Evolutionary conservation across 202 grass and related monocot species (phyloP), one percentile per base, ranked within the genome.

Genomic region (Setaria viridis): DNA sequence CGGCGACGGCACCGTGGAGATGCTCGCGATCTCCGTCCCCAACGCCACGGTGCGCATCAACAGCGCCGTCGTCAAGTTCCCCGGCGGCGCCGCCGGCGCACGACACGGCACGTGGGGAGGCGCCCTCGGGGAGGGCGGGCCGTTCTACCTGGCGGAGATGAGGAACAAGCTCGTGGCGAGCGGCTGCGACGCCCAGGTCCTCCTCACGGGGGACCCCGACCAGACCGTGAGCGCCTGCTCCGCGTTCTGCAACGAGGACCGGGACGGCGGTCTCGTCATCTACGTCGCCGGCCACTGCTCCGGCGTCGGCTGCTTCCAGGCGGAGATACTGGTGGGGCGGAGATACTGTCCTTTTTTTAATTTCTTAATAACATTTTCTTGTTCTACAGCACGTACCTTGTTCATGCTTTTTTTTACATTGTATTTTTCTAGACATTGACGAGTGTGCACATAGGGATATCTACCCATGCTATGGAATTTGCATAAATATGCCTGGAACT

Each of bases 401-500:
- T 12, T 12, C 10, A 49, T 49, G 34, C 12, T 9, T 37, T 65
- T 16, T 30, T 2, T 49, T 49, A 2, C 3, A 11, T 49, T 62
- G 8, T 67, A 67, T 21, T 14, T 51, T 39, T 49, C 30, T 57
- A 88, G 86, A 88, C 76, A 83, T 88, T 41, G 8, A 83, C 29
- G 86, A 49, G 47, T 49, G 47, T 49, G 47, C 47, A 49, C 47
- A 49, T 49, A 49, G 47, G 11, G 47, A 12, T 49, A 49, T 11
- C 11, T 13, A 49, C 11, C 43, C 34, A 35, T 35, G 34, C 3
- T 35, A 35, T 35, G 34, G 34, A 35, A 35, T 43, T 43, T 43
- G 42, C 42, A 43, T 43, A 43, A 43, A 43, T 43, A 43, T 43
- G 42, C 42, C 42, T 43, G 42, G 42, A 43, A 43, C 42, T 43